Percentiles rank a stretch among this genome's conserved stretches.
Evolutionary conservation across 176 grass and related monocot species (phyloP).

Genomic region (Themeda triandra): DNA sequence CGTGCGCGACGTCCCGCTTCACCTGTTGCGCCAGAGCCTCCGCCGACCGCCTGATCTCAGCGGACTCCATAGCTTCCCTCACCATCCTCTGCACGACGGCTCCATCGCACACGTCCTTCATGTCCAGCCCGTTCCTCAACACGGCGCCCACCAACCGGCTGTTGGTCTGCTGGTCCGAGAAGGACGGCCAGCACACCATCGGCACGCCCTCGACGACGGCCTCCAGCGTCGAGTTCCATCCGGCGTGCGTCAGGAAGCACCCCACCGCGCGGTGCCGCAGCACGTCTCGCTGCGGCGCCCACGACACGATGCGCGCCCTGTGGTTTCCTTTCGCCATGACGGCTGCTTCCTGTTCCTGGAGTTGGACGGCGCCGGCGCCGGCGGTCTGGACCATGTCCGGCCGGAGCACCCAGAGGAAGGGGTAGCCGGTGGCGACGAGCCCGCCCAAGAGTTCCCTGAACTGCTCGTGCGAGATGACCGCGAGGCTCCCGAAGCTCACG

Average conservation of each 20-base stretch:
- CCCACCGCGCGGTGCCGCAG: slow-evolving; percentile 35
- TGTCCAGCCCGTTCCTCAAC: slow-evolving; percentile 52
- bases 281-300: slow-evolving; percentile 52
- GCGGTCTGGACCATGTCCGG: slow-evolving; percentile 26
- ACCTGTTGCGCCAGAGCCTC: slow-evolving; percentile 12
- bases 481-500: slow-evolving; percentile 55
- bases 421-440: slow-evolving; percentile 27
- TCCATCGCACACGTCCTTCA: slow-evolving; percentile 44
- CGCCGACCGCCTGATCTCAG: neutral
- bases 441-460: slow-evolving; percentile 40
- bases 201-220: slow-evolving; percentile 32
- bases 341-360: neutral
- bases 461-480: slow-evolving; percentile 22
- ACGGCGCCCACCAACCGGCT: slow-evolving; percentile 38
- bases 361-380: neutral
- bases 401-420: slow-evolving; percentile 61
- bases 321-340: neutral
- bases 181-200: slow-evolving; percentile 44
- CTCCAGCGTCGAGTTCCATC: slow-evolving; percentile 63
- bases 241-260: slow-evolving; percentile 50
- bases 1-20: slow-evolving; percentile 17
- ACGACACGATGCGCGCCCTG: slow-evolving; percentile 26
- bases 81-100: slow-evolving; percentile 35
- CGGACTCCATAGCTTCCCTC: slow-evolving; percentile 25
- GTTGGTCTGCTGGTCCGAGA: slow-evolving; percentile 51